Evolutionary conservation across 352 stramenopile genomes (phyloP).

Genomic region (Phytophthora multivora): DNA sequence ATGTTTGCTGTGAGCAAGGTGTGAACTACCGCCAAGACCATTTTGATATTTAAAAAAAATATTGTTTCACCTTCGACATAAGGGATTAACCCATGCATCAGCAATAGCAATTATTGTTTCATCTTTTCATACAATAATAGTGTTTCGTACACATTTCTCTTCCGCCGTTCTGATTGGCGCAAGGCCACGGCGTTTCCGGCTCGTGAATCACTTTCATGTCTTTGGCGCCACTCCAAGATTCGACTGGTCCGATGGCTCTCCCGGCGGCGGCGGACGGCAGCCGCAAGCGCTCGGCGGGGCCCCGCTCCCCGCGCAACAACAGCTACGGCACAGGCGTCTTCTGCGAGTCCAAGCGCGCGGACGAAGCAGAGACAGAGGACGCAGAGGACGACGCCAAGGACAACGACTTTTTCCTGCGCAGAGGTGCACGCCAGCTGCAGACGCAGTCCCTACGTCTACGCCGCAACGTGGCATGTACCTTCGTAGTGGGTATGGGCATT

Average conservation of each 20-base stretch:
- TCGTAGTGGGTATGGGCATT: slow-evolving; percentile 18
- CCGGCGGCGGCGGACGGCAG: slow-evolving; percentile 18
- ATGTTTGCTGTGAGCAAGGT: not conserved
- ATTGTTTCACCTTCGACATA: no score
- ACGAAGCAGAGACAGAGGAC: slow-evolving; percentile 10
- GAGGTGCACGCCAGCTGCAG: slow-evolving; percentile 16
- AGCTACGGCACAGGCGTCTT: slow-evolving; percentile 31
- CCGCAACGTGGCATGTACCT: slow-evolving; percentile 16
- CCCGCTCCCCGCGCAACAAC: slow-evolving; percentile 5
- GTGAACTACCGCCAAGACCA: slow-evolving; percentile 1
- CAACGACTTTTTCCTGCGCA: slow-evolving; percentile 30
- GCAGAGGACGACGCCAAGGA: slow-evolving; percentile 29
- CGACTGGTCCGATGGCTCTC: slow-evolving; percentile 16
- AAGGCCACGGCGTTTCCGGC: not conserved
- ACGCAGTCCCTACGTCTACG: slow-evolving; percentile 22
- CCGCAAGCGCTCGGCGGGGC: slow-evolving; percentile 19
- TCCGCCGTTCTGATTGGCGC: not conserved
- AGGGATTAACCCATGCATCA: no score
- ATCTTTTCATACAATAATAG: not conserved
- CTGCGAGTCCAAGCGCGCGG: slow-evolving; percentile 25
- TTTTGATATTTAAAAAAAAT: slow-evolving; percentile 24
- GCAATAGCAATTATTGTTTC: no score
- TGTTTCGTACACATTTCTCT: not conserved
- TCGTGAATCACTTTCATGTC: not conserved
- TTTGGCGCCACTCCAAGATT: slow-evolving; percentile 15